A percentile compares a stretch with the other conserved stretches of the same genome.
Conservation (phyloP, 176 grass and related monocot species). For the Oryza meyeriana region DNA sequence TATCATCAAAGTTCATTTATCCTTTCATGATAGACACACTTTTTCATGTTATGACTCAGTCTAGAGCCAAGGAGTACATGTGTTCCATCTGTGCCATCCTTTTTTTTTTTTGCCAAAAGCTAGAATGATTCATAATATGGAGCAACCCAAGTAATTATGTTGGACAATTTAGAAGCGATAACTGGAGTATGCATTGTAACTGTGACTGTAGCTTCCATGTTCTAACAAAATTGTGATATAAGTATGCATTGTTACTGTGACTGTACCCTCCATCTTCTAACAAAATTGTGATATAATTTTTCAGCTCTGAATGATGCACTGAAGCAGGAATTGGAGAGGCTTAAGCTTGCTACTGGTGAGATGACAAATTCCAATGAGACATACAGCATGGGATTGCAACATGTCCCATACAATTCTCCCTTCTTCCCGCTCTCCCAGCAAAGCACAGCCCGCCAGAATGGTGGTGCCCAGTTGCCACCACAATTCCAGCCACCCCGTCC, state of each 20-base stretch:
- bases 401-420: constrained; percentile 68
- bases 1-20: constrained; percentile 1
- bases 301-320: constrained; percentile 93
- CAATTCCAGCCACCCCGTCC: constrained; percentile 58
- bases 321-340: constrained; percentile 93
- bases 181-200: constrained; percentile 4
- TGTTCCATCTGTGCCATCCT: background rate
- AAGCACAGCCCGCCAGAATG: constrained; percentile 48
- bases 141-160: background rate
- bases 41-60: constrained; percentile 11
- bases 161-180: constrained; percentile 4
- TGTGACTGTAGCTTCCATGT: background rate
- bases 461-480: constrained; percentile 44
- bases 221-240: no score
- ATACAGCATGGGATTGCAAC: constrained; percentile 76
- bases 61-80: background rate
- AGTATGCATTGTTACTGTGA: background rate
- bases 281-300: constrained; percentile 22
- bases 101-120: background rate
- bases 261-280: background rate
- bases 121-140: background rate
- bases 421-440: constrained; percentile 68
- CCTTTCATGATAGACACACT: background rate
- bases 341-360: constrained; percentile 89
- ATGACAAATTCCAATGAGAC: constrained; percentile 56